Conservation (phyloP, 495 filamentous ascomycete species). For the Emericellopsis terricola region DNA sequence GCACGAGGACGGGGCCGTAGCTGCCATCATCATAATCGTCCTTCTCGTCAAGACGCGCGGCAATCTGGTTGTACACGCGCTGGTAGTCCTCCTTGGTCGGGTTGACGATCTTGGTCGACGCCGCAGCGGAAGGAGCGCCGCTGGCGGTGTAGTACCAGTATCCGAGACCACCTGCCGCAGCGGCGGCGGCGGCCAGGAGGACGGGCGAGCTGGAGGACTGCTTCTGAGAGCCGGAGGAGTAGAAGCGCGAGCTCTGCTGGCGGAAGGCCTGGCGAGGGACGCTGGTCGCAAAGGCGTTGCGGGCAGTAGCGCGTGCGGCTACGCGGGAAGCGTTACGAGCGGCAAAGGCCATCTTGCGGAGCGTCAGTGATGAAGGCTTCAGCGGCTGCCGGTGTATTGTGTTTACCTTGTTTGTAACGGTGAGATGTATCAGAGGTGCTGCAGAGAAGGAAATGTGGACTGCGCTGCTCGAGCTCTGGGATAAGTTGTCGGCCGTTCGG, state of each 20-base stretch:
- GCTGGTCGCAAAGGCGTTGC: constrained; percentile 24
- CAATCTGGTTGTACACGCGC: constrained; percentile 85
- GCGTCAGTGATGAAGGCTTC: background rate
- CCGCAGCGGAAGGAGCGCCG: constrained; percentile 20
- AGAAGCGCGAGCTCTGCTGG: constrained; percentile 50
- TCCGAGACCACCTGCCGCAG: constrained; percentile 44
- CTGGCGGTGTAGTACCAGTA: constrained; percentile 53
- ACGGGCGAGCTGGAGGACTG: constrained; percentile 29
- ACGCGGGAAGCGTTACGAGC: constrained; percentile 37
- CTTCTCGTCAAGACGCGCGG: constrained; percentile 59
- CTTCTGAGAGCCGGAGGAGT: constrained; percentile 50
- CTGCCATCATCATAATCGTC: constrained; percentile 94
- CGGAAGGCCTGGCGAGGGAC: constrained; percentile 42
- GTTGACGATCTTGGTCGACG: constrained; percentile 38
- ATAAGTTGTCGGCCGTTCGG: too few relatives aligned
- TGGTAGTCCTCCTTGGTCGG: constrained; percentile 83
- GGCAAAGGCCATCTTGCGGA: constrained; percentile 25
- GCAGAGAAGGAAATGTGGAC: too few relatives aligned
- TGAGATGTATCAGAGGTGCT: too few relatives aligned
- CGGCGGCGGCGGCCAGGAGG: constrained; percentile 29
- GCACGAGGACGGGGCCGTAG: constrained; percentile 78
- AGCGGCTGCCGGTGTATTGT: too few relatives aligned
- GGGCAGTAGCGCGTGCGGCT: constrained; percentile 34
- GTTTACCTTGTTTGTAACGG: too few relatives aligned
- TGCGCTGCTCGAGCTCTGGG: too few relatives aligned